phyloP scores from a whole-genome alignment of 1,284 basidiomycete species.

The Ganoderma resinaceum region DNA sequence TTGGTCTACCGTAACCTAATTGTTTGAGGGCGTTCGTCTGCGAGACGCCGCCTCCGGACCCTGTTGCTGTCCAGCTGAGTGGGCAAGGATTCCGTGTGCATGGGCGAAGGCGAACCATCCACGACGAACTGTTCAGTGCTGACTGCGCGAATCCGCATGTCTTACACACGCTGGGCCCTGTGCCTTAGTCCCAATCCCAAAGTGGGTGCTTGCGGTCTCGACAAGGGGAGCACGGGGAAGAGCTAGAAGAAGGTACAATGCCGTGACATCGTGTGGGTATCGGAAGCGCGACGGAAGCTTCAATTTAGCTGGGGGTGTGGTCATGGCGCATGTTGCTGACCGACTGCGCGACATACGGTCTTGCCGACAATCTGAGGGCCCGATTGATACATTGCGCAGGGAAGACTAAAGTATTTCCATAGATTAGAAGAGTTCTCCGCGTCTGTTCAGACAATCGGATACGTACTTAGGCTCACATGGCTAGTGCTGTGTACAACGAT shows the following conservation, averaged over 20 bases:
- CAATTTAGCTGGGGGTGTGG: neutral
- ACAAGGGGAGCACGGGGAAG: neutral
- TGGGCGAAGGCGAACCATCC: no score
- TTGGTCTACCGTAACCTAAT: neutral
- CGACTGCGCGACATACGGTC: neutral
- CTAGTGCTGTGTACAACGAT: neutral
- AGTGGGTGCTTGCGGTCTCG: neutral
- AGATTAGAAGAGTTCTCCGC: neutral
- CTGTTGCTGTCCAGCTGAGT: neutral
- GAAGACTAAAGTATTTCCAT: neutral
- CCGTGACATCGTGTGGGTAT: constrained; percentile 13
- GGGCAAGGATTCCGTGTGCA: neutral
- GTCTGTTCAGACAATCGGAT: neutral
- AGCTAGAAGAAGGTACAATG: neutral
- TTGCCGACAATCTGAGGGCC: neutral
- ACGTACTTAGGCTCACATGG: neutral
- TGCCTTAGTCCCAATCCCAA: neutral
- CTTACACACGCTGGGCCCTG: neutral
- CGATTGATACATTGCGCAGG: neutral
- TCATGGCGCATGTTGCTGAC: neutral
- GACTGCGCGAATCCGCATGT: neutral
- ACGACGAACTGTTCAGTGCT: neutral
- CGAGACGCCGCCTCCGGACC: neutral
- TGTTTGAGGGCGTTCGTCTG: neutral
- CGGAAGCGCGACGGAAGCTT: neutral